Evolutionary conservation across 2,329 filamentous ascomycete species (phyloP).

Genomic region (Geosmithia flava): DNA sequence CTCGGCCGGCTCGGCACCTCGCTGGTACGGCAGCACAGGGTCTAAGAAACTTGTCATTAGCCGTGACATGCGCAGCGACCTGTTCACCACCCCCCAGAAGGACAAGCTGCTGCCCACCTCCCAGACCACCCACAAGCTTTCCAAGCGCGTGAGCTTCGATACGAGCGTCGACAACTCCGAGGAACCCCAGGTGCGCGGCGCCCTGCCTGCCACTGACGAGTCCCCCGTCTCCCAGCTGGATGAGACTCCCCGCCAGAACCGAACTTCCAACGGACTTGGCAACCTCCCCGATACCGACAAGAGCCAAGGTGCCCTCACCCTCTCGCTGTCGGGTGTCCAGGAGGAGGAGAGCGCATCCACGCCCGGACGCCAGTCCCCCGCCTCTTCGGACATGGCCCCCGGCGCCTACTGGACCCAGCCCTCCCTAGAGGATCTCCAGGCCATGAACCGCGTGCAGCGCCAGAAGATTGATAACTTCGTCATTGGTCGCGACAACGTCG

Average conservation of each 20-base stretch:
- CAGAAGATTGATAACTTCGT: constrained; percentile 62
- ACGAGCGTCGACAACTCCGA: constrained; percentile 34
- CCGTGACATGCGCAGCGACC: constrained; percentile 65
- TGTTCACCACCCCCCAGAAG: constrained; percentile 49
- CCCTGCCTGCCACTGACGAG: constrained; percentile 20
- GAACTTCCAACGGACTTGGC: constrained; percentile 27
- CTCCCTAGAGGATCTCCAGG: constrained; percentile 58
- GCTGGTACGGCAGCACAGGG: constrained; percentile 53
- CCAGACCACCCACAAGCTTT: constrained; percentile 41
- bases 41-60: constrained; percentile 93
- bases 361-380: constrained; percentile 10
- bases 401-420: constrained; percentile 86
- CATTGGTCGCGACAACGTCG: constrained; percentile 73
- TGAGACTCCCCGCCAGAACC: constrained; percentile 36
- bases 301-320: constrained; percentile 32
- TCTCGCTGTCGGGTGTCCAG: constrained; percentile 34
- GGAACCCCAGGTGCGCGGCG: constrained; percentile 17
- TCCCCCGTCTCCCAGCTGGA: constrained; percentile 15
- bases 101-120: constrained; percentile 29
- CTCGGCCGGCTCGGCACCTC: constrained; percentile 48
- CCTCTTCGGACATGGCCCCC: constrained; percentile 33
- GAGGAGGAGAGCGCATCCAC: constrained; percentile 44
- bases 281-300: constrained; percentile 54
- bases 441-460: constrained; percentile 70
- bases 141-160: constrained; percentile 90